phyloP scores from a whole-genome alignment of 257 asterid genomes.

The Mentha longifolia region DNA sequence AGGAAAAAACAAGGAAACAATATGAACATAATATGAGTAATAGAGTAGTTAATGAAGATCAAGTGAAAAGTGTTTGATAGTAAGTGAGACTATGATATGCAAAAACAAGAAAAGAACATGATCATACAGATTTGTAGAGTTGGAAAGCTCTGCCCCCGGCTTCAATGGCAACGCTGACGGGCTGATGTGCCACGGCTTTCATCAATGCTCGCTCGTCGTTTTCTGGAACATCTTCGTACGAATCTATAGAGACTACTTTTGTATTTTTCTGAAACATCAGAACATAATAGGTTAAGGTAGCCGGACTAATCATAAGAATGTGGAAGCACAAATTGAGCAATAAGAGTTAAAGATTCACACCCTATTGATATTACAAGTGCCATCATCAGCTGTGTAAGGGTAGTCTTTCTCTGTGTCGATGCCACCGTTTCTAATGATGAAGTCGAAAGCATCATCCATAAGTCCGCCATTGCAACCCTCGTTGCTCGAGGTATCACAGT shows the following conservation, averaged over 20 bases:
- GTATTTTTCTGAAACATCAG: constrained; percentile 62
- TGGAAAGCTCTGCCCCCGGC: constrained; percentile 97
- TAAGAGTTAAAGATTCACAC: constrained; percentile 35
- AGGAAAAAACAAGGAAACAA: too few relatives aligned
- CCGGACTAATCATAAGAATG: not conserved
- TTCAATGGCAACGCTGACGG: constrained; percentile 87
- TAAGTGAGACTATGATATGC: too few relatives aligned
- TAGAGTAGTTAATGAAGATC: too few relatives aligned
- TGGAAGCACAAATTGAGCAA: not conserved
- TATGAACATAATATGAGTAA: too few relatives aligned
- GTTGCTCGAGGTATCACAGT: constrained; percentile 67
- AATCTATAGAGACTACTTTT: constrained; percentile 74
- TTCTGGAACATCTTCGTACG: constrained; percentile 76
- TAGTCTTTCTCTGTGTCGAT: constrained; percentile 79
- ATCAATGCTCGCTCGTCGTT: constrained; percentile 67
- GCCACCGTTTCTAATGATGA: constrained; percentile 78
- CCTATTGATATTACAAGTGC: constrained; percentile 60
- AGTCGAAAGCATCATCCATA: constrained; percentile 82
- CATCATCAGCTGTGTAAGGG: constrained; percentile 71
- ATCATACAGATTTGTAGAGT: constrained; percentile 73
- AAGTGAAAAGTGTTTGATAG: too few relatives aligned
- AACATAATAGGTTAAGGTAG: not conserved
- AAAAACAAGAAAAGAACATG: not conserved
- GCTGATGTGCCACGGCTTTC: constrained; percentile 84
- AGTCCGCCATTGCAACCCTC: constrained; percentile 92